Evolutionary conservation across 2,329 filamentous ascomycete genomes (phyloP), one percentile per base, ranked within the genome.

Genomic region (Orbilia oligospora): DNA sequence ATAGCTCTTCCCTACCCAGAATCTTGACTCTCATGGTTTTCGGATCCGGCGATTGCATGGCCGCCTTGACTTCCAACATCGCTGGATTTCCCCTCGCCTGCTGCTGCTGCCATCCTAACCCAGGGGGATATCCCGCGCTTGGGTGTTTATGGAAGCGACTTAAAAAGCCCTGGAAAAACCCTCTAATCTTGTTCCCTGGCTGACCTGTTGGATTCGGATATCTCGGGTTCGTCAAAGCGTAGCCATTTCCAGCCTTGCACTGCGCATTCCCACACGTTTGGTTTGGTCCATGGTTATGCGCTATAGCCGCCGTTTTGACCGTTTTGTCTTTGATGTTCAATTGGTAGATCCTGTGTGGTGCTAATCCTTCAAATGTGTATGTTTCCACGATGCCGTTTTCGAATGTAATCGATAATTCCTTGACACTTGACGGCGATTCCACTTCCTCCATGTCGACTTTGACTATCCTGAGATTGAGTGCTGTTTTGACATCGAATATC

Each of bases 401-500:
- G 36, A 79, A 79, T 10, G 65, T 75, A 30, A 79, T 75, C 5
- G 76, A 70, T 22, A 79, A 27, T 12, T 73, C 71, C 38, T 44
- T 79, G 18, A 79, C 70, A 22, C 70, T 79, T 12, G 65, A 72
- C 6, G 76, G 70, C 22, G 64, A 75, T 20, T 79, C 76, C 10
- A 70, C 18, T 46, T 79, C 76, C 30, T 73, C 71, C 70, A 79
- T 75, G 20, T 73, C 71, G 1, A 79, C 65, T 36, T 79, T 73
- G n/a, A 79, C 49, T 27, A 79, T 75, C 9, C 65, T 51, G 9
- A 75, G 55, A 14, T 79, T 71, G n/a, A 71, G 53, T 6, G 69
- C 76, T 5, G 76, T 75, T 71, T 79, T 79, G 9, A 79, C 38
- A 22, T 75, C 76, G 65, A 79, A 75, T 6, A 75, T 68, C 76